Conservation (phyloP, 176 grass and related monocot genomes). For the Secale cereale region DNA sequence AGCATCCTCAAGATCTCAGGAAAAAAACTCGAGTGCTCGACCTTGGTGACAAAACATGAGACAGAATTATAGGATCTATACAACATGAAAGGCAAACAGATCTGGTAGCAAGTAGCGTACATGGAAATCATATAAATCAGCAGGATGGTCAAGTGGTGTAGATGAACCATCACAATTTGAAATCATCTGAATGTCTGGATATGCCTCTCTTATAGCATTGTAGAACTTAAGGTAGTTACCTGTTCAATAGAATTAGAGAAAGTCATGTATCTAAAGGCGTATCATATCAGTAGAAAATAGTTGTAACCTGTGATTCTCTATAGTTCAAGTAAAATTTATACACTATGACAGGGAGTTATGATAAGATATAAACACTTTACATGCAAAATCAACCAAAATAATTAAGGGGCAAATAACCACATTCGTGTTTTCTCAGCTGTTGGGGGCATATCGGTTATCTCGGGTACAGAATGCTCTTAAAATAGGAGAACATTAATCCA, state of each 20-base stretch:
- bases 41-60: not conserved
- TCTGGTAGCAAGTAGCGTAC: conserved; percentile 39
- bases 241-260: conserved; percentile 33
- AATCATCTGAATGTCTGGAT: conserved; percentile 92
- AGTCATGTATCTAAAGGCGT: not conserved
- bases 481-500: not conserved
- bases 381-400: not conserved
- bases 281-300: not conserved
- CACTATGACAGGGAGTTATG: not conserved
- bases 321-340: not conserved
- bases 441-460: not conserved
- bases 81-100: not conserved
- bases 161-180: conserved; percentile 83
- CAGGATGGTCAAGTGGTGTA: conserved; percentile 73
- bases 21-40: not conserved
- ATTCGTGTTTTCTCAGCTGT: not conserved
- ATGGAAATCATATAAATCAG: conserved; percentile 90
- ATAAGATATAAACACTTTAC: not conserved
- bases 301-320: not conserved
- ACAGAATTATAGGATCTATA: not conserved
- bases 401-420: not conserved
- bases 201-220: conserved; percentile 66
- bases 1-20: not conserved
- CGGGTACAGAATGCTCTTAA: not conserved
- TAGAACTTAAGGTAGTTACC: conserved; percentile 93